A percentile compares a stretch with the other conserved stretches of the same genome.
Evolutionary conservation across 2,329 filamentous ascomycete species (phyloP).

Genomic region (Diplodia intermedia): DNA sequence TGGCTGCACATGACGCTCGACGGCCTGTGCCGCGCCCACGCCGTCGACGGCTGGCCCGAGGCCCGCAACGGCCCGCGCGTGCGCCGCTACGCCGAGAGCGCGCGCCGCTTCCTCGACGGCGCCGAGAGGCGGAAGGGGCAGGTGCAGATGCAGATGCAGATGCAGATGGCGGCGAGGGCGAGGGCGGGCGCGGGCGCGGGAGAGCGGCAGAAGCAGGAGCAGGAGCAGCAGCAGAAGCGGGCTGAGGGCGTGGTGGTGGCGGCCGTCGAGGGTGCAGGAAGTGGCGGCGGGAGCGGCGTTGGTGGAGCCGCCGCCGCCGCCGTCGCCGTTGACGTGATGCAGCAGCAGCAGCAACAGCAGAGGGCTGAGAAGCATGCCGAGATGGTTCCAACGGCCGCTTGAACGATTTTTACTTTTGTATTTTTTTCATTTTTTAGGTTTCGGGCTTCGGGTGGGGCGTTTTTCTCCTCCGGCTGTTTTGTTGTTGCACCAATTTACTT

Average conservation of each 20-base stretch:
- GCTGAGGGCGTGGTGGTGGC: no score
- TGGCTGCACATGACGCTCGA: constrained; percentile 12
- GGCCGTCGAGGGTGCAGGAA: not conserved
- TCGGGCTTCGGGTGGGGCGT: not conserved
- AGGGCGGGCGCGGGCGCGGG: not conserved
- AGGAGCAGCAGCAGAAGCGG: no score
- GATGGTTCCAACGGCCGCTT: not conserved
- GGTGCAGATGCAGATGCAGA: not conserved
- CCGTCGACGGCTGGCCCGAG: constrained; percentile 6
- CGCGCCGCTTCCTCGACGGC: not conserved
- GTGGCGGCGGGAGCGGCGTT: not conserved
- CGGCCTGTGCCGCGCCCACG: not conserved
- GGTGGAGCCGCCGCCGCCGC: not conserved
- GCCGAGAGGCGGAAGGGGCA: not conserved
- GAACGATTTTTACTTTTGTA: not conserved
- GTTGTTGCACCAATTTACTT: not conserved
- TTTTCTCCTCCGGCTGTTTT: not conserved
- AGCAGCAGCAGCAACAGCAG: not conserved
- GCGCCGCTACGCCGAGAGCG: not conserved
- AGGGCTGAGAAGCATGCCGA: not conserved
- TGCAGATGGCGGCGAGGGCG: not conserved
- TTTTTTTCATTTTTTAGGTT: not conserved
- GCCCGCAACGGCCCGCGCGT: constrained; percentile 2
- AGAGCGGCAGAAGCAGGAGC: no score
- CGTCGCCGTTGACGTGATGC: not conserved